Evolutionary conservation across 2,329 filamentous ascomycete genomes (phyloP), one percentile per base, ranked within the genome.

Genomic region (Aspergillus sp.): DNA sequence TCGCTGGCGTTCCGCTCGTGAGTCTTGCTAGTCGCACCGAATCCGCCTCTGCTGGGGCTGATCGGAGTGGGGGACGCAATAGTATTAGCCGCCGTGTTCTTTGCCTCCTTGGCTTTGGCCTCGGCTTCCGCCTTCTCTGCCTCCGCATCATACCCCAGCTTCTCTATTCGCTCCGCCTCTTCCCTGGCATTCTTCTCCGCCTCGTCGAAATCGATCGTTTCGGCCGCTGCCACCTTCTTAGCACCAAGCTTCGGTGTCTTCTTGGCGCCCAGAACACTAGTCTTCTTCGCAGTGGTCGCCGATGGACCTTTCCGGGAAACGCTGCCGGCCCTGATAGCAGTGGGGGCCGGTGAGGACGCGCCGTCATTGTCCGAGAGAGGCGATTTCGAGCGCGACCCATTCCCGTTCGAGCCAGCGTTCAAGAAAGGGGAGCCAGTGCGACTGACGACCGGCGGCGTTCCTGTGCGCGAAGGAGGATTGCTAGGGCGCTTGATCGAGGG

Each of bases 171-270:
- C 61, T 96, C 91, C 2, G 88, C 91, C 62, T 98, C 91, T 62
- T 96, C 91, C 60, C 89, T 93, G 26, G 91, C 91, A 65, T 93
- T 94, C 62, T 84, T 86, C 69, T 98, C 91, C 3, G 88, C 91
- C 59, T 89, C 91, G 44, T 98, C 91, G 52, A 98, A 98, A 65
- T 98, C 89, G 42, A 98, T 88, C 8, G 78, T 66, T 44, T 88
- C 82, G 28, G 69, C 73, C 19, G 66, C 66, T 3, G 72, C 75
- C 20, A 93, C 75, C 69, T 96, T 96, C 75, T 96, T 96, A 16
- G 80, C 89, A 22, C 89, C 91, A 8, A 96, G 72, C 67, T 93
- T 93, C 27, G 74, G 69, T 5, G 70, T 71, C 68, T 88, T 91
- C 69, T 89, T 91, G 19, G 81, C 82, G 37, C 83, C 82, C 15